Base-by-base conservation (phyloP, 805 yeast genomes). In the Ogataea kodamae region DNA sequence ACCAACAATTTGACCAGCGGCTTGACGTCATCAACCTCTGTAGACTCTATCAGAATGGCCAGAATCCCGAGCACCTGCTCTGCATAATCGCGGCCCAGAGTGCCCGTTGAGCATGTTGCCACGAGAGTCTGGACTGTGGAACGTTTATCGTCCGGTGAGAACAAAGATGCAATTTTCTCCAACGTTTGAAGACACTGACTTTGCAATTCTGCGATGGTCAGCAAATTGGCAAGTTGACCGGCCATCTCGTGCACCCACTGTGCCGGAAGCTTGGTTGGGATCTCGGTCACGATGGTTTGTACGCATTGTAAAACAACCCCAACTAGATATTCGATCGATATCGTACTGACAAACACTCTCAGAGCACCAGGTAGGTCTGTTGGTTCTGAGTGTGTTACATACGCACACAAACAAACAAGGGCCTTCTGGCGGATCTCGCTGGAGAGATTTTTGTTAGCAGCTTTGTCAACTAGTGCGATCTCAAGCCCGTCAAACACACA, bases 391-490 rank as follows among this genome's bases (percentile, higher is more conserved):
- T 47, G 40, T 3, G 46, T 21, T 11, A 45, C 34, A 13, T 51
- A 28, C 5, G 38, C 32, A 19, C 50, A 43, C 5, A 58, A 34
- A 18, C 52, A 42, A 6, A 19, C 28, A 14, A 61, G 37, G 6
- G 62, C 47, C 29, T 45, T 46, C 32, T 49, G 51, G 17, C 65
- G 49, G 5, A 61, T 54, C 25, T 61, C 65, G 14, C 54, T 42
- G 6, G 65, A 55, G 24, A 45, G 48, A 17, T 67, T 52, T 30
- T 55, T 60, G 10, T 54, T 46, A 1, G 44, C 29, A 6, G 55
- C 47, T 24, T 46, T 60, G 3, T 40, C 44, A 6, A 52, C 25
- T 16, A 61, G 33, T 4, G 46, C 22, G 11, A 42, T 36, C 28
- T 36, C 42, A 20, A 45, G 33, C 6, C 33, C 11, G 1, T 27